Evolutionary conservation across 2,329 filamentous ascomycete genomes (phyloP).

Genomic region (Lasiodiplodia sp.): DNA sequence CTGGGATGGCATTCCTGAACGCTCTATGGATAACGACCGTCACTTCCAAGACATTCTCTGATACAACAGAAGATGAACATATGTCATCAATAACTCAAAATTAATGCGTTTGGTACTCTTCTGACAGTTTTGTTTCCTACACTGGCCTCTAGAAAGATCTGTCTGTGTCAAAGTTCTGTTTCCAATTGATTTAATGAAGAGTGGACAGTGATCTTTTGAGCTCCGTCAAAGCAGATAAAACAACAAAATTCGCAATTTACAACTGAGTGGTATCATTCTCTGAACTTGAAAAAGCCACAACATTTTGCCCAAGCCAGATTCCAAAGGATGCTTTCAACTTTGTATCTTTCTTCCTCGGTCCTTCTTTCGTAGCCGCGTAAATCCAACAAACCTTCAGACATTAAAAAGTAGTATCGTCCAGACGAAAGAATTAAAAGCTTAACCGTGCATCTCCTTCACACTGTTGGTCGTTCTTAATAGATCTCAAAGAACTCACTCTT

Average conservation of each 20-base stretch:
- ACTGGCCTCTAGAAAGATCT: not conserved
- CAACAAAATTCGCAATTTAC: not conserved
- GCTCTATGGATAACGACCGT: not conserved
- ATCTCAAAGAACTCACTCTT: not conserved
- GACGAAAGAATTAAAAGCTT: slow-evolving; percentile 1
- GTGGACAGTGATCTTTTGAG: not conserved
- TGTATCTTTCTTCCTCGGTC: not conserved
- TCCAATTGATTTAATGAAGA: not conserved
- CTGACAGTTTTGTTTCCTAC: too few relatives aligned
- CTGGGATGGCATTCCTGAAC: not conserved
- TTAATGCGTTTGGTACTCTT: too few relatives aligned
- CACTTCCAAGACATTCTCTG: not conserved
- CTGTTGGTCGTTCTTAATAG: not conserved
- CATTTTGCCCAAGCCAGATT: not conserved
- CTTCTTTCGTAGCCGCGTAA: not conserved
- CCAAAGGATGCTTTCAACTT: not conserved
- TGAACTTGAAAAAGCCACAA: not conserved
- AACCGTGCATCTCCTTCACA: not conserved
- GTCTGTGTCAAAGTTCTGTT: not conserved
- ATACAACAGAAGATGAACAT: not conserved
- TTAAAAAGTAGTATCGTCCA: slow-evolving; percentile 11
- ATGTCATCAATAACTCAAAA: too few relatives aligned
- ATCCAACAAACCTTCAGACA: not conserved
- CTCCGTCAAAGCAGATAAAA: not conserved
- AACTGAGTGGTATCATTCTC: slow-evolving; percentile 1